A percentile compares a stretch with the other conserved stretches of the same genome.
Evolutionary conservation across 106 monocot genomes (phyloP).

Genomic region (Acorus calamus): DNA sequence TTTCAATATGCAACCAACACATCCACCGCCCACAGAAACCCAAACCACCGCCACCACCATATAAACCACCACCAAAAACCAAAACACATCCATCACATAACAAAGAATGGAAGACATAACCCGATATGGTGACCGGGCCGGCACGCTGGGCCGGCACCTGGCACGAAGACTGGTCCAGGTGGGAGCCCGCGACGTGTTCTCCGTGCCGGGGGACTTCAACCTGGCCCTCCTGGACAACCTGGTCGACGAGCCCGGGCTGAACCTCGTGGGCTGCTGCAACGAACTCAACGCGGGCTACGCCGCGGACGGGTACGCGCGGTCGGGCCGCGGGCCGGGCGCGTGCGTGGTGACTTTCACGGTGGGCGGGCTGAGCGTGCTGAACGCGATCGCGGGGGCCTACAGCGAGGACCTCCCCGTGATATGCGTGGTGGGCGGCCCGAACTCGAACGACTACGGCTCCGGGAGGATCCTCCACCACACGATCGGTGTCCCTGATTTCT

Average conservation of each 20-base stretch:
- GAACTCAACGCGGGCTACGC: constrained; percentile 36
- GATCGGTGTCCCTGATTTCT: constrained; percentile 24
- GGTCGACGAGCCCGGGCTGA: constrained; percentile 28
- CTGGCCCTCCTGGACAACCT: constrained; percentile 34
- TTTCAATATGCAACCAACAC: no score
- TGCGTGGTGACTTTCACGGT: constrained; percentile 20
- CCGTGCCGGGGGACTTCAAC: constrained; percentile 33
- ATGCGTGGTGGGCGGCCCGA: constrained; percentile 24
- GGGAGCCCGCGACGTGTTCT: constrained; percentile 14
- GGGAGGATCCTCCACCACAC: constrained; percentile 31
- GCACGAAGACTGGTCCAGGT: constrained; percentile 17
- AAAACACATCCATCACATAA: no score
- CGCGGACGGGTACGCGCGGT: constrained; percentile 6
- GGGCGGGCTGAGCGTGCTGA: no score
- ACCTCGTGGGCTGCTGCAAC: constrained; percentile 28
- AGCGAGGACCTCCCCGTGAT: constrained; percentile 14
- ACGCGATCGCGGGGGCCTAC: no score
- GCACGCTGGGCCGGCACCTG: constrained; percentile 22
- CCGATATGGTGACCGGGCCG: background rate
- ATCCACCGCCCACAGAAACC: no score
- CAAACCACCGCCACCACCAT: no score
- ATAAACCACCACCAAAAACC: no score
- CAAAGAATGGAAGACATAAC: no score
- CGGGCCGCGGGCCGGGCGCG: constrained; percentile 13
- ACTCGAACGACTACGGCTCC: constrained; percentile 29